phyloP scores from a whole-genome alignment of 2,329 filamentous ascomycete species.

The Microascus cirrosus region DNA sequence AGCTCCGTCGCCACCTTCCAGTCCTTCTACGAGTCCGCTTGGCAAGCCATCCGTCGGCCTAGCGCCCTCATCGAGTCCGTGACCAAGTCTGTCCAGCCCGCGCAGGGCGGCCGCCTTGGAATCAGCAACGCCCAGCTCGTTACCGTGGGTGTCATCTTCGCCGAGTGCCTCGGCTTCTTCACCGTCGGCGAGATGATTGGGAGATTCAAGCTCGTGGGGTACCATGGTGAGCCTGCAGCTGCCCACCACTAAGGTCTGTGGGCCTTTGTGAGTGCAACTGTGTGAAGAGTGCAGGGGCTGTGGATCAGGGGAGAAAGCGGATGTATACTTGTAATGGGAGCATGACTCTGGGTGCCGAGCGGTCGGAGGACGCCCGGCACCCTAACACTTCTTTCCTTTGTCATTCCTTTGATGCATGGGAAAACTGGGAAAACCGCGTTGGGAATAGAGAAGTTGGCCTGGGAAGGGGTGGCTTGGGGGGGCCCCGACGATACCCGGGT shows the following conservation, averaged over 20 bases:
- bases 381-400: not conserved
- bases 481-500: not conserved
- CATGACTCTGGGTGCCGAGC: not conserved
- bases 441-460: not conserved
- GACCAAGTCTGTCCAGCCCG: conserved; percentile 43
- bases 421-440: not conserved
- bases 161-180: conserved; percentile 93
- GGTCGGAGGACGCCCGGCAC: not conserved
- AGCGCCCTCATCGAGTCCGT: conserved; percentile 42
- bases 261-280: not conserved
- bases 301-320: not conserved
- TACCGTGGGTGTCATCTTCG: conserved; percentile 64
- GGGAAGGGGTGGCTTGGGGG: not conserved
- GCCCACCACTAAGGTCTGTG: conserved; percentile 43
- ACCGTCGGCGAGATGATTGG: conserved; percentile 96
- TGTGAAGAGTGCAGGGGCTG: not conserved
- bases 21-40: conserved; percentile 67
- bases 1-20: conserved; percentile 78
- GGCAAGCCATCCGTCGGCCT: conserved; percentile 63
- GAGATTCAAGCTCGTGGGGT: conserved; percentile 88
- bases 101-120: conserved; percentile 47
- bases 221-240: conserved; percentile 57
- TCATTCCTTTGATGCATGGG: not conserved
- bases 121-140: conserved; percentile 60
- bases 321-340: not conserved